Evolutionary conservation across 2,329 filamentous ascomycete genomes (phyloP), one percentile per base, ranked within the genome.

Genomic region (Sporothrix humicola): DNA sequence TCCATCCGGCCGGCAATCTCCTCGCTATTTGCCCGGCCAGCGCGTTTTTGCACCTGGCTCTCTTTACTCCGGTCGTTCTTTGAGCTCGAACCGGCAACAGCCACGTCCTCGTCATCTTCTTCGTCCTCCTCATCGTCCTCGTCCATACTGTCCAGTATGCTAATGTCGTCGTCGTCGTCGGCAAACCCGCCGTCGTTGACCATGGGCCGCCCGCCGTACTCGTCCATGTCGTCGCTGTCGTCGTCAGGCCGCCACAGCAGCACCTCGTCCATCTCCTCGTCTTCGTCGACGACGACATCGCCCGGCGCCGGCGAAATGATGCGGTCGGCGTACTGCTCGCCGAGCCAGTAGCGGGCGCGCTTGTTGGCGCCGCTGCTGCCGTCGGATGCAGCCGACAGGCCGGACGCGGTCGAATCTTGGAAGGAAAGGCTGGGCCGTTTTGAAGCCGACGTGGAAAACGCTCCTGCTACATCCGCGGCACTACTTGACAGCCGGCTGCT

Each of bases 341-440:
- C 94, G 3, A 98, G 87, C 95, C 95, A 98, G 82, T 93, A 98
- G 75, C 88, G 89, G 15, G 94, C 93, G 65, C 95, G 91, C 84
- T 98, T 98, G 78, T 89, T 89, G 8, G 91, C 91, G 50, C 90
- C 90, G 2, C 78, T 72, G 63, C 81, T 74, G 76, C 78, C 72
- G 76, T 77, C 68, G 76, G 78, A 76, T 3, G 23, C 50, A 0
- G 66, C 46, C 2, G 54, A 26, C 4, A 70, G 48, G 2, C 37
- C 42, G 15, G 69, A 46, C 8, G 61, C 54, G 3, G 12, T 44
- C 6, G 73, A 69, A 6, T 78, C 69, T 5, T 72, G 58, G 1
- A 74, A 58, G 20, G 80, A 79, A 56, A 80, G 76, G 37, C 81
- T 79, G n/a, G 76, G 77, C 63, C 77, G 74, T 72, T 79, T 80